phyloP scores from a whole-genome alignment of 2,329 filamentous ascomycete species.

The Colletotrichum tanaceti region DNA sequence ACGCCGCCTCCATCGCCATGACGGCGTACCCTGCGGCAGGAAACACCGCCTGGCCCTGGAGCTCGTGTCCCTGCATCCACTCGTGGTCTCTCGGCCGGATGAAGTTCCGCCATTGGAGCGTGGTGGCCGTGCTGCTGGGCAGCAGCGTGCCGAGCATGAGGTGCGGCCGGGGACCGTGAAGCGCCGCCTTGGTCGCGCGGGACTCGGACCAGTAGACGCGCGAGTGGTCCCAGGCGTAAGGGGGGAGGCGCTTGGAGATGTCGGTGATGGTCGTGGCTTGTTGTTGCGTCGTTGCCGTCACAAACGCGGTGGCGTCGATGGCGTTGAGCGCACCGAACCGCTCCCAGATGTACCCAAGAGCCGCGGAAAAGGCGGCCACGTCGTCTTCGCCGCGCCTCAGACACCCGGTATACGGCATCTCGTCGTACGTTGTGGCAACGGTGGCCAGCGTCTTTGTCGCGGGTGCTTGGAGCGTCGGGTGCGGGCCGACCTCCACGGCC shows the following conservation, averaged over 20 bases:
- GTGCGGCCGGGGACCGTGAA: constrained; percentile 48
- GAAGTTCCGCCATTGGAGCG: constrained; percentile 37
- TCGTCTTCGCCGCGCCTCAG: constrained; percentile 42
- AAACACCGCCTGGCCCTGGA: constrained; percentile 49
- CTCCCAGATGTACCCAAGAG: not conserved
- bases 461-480: constrained; percentile 55
- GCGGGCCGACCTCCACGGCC: constrained; percentile 49
- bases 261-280: too few relatives aligned
- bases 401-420: constrained; percentile 44
- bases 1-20: constrained; percentile 58
- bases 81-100: constrained; percentile 34
- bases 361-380: constrained; percentile 39
- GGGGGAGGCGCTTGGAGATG: constrained; percentile 45
- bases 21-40: constrained; percentile 57
- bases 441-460: constrained; percentile 30
- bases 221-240: constrained; percentile 56
- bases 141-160: constrained; percentile 46
- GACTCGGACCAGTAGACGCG: constrained; percentile 47
- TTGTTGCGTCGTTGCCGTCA: too few relatives aligned
- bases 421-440: constrained; percentile 14
- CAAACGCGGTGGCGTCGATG: not conserved
- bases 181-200: constrained; percentile 41
- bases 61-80: constrained; percentile 50
- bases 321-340: not conserved
- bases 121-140: not conserved